Evolutionary conservation across 1,284 basidiomycete genomes (phyloP).

Genomic region (Gomphus bonarii): DNA sequence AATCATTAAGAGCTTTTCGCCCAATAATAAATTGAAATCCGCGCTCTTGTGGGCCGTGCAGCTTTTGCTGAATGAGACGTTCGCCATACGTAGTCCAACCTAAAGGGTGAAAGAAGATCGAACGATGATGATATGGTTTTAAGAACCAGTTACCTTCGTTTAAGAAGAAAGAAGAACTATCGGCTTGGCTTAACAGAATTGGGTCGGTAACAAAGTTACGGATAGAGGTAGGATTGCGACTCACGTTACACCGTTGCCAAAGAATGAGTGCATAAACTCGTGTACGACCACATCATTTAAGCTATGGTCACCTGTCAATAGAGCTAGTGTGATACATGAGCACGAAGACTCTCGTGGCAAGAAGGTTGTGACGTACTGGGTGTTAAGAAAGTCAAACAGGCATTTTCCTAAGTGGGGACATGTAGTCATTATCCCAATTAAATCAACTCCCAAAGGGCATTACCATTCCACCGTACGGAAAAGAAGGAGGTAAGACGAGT

Average conservation of each 20-base stretch:
- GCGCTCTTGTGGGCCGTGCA: constrained; percentile 74
- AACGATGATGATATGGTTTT: constrained; percentile 4
- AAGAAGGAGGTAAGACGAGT: constrained; percentile 87
- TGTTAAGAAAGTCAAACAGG: constrained; percentile 80
- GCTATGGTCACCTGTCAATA: constrained; percentile 75
- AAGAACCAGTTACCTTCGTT: constrained; percentile 49
- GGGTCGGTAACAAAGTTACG: neutral
- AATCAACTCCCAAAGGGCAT: constrained; percentile 15
- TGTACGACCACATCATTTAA: constrained; percentile 84
- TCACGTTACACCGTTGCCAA: constrained; percentile 78
- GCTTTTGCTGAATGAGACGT: constrained; percentile 63
- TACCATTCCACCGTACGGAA: constrained; percentile 89
- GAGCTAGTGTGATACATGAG: constrained; percentile 33
- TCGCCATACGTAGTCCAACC: constrained; percentile 94
- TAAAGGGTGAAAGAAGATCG: constrained; percentile 13
- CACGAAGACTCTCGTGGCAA: neutral
- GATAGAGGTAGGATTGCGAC: constrained; percentile 17
- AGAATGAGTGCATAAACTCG: constrained; percentile 74
- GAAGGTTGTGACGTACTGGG: constrained; percentile 49
- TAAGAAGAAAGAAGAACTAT: constrained; percentile 81
- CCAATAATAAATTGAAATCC: constrained; percentile 79
- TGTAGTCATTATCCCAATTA: constrained; percentile 6
- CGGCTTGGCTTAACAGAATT: constrained; percentile 39
- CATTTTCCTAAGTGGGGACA: constrained; percentile 48
- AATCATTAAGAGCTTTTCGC: constrained; percentile 61